These are phyloP conservation scores for Saccharomyces hybrid DNA, from an alignment of 1,139 yeast genomes.

Conservation along the genomic window DNA sequence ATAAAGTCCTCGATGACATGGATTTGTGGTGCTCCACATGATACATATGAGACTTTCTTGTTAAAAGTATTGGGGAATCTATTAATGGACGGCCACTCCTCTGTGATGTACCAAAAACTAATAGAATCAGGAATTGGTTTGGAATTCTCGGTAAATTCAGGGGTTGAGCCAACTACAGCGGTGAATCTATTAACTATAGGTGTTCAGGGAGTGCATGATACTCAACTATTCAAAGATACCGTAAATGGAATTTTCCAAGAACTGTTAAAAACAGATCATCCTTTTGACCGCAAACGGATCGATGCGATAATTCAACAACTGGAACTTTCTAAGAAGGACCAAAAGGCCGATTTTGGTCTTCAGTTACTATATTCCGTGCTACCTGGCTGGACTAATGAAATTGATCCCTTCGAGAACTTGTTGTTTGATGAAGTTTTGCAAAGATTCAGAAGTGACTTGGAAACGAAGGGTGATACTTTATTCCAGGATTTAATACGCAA, in stretches of 20 bases:
- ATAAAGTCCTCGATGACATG: conserved; percentile 78
- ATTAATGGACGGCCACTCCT: conserved; percentile 83
- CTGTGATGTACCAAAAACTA: conserved; percentile 76
- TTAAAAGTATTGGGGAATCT: conserved; percentile 66
- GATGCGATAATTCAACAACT: conserved; percentile 84
- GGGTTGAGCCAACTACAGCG: conserved; percentile 77
- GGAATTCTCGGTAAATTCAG: conserved; percentile 83
- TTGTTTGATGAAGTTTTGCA: conserved; percentile 56
- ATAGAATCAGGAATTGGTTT: conserved; percentile 81
- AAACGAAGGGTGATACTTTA: conserved; percentile 46
- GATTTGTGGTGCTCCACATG: conserved; percentile 70
- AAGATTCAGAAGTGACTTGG: conserved; percentile 55
- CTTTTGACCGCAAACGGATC: conserved; percentile 55
- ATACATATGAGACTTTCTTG: conserved; percentile 62
- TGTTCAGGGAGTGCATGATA: conserved; percentile 62
- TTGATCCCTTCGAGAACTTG: conserved; percentile 60
- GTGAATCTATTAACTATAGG: conserved; percentile 78
- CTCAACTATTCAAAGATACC: conserved; percentile 39
- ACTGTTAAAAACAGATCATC: conserved; percentile 34
- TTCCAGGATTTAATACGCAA: conserved; percentile 51
- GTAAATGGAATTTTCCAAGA: conserved; percentile 43
- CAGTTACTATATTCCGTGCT: conserved; percentile 63
- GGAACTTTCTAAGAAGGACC: conserved; percentile 76
- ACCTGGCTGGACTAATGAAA: conserved; percentile 77
- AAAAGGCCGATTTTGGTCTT: conserved; percentile 86